phyloP scores from a whole-genome alignment of 2,329 filamentous ascomycete genomes.

The Sporothrix protearum region DNA sequence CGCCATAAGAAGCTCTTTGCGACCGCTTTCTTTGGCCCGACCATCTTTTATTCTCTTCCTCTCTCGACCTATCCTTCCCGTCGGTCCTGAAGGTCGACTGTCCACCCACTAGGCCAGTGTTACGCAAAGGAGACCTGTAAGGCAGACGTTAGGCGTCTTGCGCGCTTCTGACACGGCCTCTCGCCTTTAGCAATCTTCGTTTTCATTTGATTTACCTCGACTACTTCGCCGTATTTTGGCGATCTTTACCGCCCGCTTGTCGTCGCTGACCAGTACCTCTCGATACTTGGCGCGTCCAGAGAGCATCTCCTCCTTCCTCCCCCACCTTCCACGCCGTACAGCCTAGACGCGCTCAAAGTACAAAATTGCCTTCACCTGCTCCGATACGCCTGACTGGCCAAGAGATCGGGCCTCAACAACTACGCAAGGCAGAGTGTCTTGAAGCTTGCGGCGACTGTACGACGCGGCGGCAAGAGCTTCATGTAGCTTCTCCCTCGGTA shows the following conservation, averaged over 20 bases:
- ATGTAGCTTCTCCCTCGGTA: neutral
- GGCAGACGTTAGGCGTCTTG: slow-evolving; percentile 2
- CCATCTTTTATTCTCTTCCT: neutral
- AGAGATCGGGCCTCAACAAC: neutral
- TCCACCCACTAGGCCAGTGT: neutral
- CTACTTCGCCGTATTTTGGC: neutral
- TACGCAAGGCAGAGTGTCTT: slow-evolving; percentile 15
- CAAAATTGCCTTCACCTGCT: neutral
- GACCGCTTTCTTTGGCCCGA: slow-evolving; percentile 16
- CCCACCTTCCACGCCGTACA: neutral
- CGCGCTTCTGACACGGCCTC: slow-evolving; percentile 7
- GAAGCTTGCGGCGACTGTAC: neutral
- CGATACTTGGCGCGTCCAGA: neutral
- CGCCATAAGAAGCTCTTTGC: slow-evolving; percentile 23
- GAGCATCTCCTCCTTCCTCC: neutral
- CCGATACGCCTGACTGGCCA: slow-evolving; percentile 17
- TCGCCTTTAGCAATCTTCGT: neutral
- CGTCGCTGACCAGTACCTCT: slow-evolving; percentile 5
- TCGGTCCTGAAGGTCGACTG: neutral
- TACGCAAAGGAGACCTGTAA: slow-evolving; percentile 2
- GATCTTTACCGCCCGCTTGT: slow-evolving; percentile 7
- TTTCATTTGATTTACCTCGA: neutral
- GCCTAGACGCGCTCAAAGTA: neutral
- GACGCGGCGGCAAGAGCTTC: neutral
- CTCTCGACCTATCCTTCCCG: slow-evolving; percentile 18